Percentiles rank a stretch among this genome's conserved stretches.
Conservation (phyloP, 371 early-diverging fungal species). For the Fennellomyces sp. region DNA sequence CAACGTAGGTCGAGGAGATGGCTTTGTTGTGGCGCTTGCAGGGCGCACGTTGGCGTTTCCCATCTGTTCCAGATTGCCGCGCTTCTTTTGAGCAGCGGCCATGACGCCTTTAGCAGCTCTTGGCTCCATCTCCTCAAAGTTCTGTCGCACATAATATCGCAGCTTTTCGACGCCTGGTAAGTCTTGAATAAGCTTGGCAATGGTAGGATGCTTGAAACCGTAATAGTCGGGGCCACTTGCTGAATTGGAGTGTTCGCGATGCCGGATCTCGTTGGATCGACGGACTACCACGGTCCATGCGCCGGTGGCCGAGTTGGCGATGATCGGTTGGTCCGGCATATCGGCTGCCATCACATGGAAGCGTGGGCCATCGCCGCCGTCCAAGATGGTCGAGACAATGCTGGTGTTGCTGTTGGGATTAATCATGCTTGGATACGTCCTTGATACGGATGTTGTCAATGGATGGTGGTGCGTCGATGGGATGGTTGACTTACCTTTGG, state of each 20-base stretch:
- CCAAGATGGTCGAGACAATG: conserved; percentile 78
- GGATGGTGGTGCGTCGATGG: no score
- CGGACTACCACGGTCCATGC: conserved; percentile 92
- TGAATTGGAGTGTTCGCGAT: conserved; percentile 77
- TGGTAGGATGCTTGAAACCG: conserved; percentile 87
- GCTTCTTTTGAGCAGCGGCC: conserved; percentile 50
- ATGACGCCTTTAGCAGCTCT: conserved; percentile 49
- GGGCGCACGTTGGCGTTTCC: conserved; percentile 36
- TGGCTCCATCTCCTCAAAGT: conserved; percentile 61
- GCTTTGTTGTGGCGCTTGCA: background rate
- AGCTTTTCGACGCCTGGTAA: conserved; percentile 75
- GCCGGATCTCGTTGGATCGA: conserved; percentile 74
- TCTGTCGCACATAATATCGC: conserved; percentile 71
- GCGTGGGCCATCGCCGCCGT: conserved; percentile 72
- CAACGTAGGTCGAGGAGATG: background rate
- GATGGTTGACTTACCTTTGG: conserved; percentile 44
- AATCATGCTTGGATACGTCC: conserved; percentile 76
- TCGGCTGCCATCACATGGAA: conserved; percentile 84
- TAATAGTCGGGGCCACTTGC: conserved; percentile 92
- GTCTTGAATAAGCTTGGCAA: conserved; percentile 88
- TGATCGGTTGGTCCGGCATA: conserved; percentile 60
- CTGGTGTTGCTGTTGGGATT: conserved; percentile 60
- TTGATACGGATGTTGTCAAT: no score
- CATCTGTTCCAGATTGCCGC: conserved; percentile 45
- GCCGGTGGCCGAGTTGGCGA: conserved; percentile 85